A percentile compares a stretch with the other conserved stretches of the same genome.
Evolutionary conservation across 2,329 filamentous ascomycete species (phyloP).

Genomic region (Drechslerella coelobrocha): DNA sequence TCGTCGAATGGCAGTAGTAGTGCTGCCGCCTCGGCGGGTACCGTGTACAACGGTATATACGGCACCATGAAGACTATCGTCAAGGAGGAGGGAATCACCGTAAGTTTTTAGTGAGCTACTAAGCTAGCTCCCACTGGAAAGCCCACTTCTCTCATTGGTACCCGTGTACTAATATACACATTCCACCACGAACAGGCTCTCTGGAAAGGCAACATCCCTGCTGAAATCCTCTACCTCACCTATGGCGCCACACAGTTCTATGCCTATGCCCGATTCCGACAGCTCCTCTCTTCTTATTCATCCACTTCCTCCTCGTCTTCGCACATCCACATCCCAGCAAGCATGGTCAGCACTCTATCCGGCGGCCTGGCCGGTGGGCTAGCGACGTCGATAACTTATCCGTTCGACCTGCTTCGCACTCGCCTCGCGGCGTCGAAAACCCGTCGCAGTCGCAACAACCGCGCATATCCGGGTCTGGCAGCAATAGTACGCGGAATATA

Average conservation of each 20-base stretch:
- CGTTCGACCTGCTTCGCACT: conserved; percentile 88
- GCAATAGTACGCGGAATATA: conserved; percentile 63
- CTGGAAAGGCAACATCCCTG: conserved; percentile 98
- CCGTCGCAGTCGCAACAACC: neutral
- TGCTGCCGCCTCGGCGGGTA: conserved; percentile 57
- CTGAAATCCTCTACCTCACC: conserved; percentile 89
- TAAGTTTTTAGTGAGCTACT: conserved; percentile 54
- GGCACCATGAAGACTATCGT: conserved; percentile 79
- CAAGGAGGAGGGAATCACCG: conserved; percentile 78
- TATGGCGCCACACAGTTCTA: conserved; percentile 92
- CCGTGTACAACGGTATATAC: conserved; percentile 74
- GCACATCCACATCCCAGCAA: conserved; percentile 63
- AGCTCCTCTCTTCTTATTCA: conserved; percentile 57
- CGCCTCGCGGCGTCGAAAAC: conserved; percentile 77
- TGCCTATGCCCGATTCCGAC: conserved; percentile 76
- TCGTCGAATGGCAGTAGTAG: conserved; percentile 56
- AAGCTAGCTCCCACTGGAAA: neutral
- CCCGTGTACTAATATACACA: neutral
- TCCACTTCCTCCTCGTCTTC: conserved; percentile 25
- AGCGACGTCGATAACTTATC: conserved; percentile 85
- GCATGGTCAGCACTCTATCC: conserved; percentile 73
- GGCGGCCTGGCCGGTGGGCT: conserved; percentile 82
- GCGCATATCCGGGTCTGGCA: conserved; percentile 15
- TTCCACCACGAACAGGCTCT: conserved; percentile 63
- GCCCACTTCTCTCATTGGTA: neutral